phyloP scores from a whole-genome alignment of 2,329 filamentous ascomycete species.

The Shiraia bambusicola region DNA sequence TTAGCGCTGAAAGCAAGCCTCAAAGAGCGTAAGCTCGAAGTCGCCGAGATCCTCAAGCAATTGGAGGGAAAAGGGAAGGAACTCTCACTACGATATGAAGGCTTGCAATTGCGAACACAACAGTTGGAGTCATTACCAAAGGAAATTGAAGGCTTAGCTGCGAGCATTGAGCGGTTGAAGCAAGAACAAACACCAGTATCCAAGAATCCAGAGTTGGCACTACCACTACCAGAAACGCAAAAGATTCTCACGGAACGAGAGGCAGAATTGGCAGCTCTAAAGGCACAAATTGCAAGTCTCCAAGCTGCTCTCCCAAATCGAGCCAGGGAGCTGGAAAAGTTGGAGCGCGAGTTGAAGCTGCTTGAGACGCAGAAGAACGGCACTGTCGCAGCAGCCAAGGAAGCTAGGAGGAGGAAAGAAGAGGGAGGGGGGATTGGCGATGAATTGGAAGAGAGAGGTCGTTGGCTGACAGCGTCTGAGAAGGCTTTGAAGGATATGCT shows the following conservation, averaged over 20 bases:
- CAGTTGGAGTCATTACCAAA: conserved; percentile 54
- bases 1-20: conserved; percentile 71
- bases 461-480: conserved; percentile 75
- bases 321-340: conserved; percentile 65
- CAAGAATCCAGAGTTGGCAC: conserved; percentile 44
- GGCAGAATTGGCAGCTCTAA: conserved; percentile 45
- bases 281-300: conserved; percentile 51
- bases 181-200: conserved; percentile 38
- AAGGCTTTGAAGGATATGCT: conserved; percentile 62
- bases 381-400: conserved; percentile 66
- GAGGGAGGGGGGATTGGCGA: conserved; percentile 65
- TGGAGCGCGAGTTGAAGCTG: conserved; percentile 68
- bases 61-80: conserved; percentile 67
- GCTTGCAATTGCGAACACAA: conserved; percentile 54
- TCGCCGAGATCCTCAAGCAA: conserved; percentile 69
- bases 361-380: conserved; percentile 68
- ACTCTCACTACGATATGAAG: conserved; percentile 60
- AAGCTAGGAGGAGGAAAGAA: conserved; percentile 69
- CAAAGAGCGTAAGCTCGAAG: conserved; percentile 77
- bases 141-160: conserved; percentile 55
- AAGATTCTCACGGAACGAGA: conserved; percentile 44
- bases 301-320: conserved; percentile 65
- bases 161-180: conserved; percentile 51
- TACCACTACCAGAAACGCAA: conserved; percentile 49
- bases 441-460: conserved; percentile 72